Evolutionary conservation across 495 filamentous ascomycete genomes (phyloP).

Genomic region (Aspergillus diversus): DNA sequence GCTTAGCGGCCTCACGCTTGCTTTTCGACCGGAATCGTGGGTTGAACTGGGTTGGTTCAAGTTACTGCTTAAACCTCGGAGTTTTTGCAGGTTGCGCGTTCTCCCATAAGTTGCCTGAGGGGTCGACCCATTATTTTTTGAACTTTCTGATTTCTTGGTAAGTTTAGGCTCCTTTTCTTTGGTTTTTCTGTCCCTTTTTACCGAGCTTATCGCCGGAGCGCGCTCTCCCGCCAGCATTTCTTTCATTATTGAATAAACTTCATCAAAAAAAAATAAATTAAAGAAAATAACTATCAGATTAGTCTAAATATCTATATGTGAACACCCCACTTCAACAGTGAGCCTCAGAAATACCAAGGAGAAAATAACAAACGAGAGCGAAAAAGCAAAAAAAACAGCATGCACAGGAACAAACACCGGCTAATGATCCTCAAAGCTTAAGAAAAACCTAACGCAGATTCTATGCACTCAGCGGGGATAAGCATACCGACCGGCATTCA

Average conservation of each 20-base stretch:
- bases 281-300: constrained; percentile 15
- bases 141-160: not conserved
- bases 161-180: not conserved
- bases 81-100: not conserved
- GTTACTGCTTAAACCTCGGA: not conserved
- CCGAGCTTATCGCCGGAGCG: not conserved
- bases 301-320: constrained; percentile 26
- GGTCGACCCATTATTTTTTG: not conserved
- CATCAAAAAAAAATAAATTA: not conserved
- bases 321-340: constrained; percentile 18
- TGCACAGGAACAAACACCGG: constrained; percentile 15
- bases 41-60: not conserved
- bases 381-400: constrained; percentile 9
- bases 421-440: constrained; percentile 12
- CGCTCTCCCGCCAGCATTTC: not conserved
- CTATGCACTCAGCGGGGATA: constrained; percentile 11
- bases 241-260: not conserved
- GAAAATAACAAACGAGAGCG: not conserved
- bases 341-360: constrained; percentile 6
- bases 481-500: not conserved
- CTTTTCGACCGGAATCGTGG: constrained; percentile 2
- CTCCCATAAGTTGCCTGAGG: not conserved
- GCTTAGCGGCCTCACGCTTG: not conserved
- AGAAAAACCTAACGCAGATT: constrained; percentile 7
- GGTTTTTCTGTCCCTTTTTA: not conserved